Evolutionary conservation across 192 early-diverging fungal genomes (phyloP), one percentile per base, ranked within the genome.

Genomic region (Chytriomyces sp.): DNA sequence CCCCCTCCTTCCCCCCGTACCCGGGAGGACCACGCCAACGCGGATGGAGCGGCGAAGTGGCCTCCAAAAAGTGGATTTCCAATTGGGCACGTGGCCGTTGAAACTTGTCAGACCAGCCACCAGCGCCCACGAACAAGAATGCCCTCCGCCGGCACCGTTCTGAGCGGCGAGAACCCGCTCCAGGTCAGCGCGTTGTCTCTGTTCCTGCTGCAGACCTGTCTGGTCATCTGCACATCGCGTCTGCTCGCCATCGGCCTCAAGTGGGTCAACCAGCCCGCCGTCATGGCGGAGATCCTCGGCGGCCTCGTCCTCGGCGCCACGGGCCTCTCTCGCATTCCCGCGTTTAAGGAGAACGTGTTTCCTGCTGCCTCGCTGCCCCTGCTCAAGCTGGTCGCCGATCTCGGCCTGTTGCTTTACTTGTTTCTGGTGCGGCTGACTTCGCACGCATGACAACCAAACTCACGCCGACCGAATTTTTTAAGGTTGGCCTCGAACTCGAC

Each of bases 241-340:
- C 14, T 91, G 32, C 74, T 96, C 6, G 80, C 85, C 19, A 17
- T 91, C 22, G 68, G 75, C 4, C 72, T 96, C 19, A 75, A 74
- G 19, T 77, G 76, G 28, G 66, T 93, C 17, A 73, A 81, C 54
- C 93, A 94, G 74, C 94, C 94, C 0, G 76, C 81, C 5, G 94
- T 94, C 32, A 93, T 96, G 39, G 89, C 93, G 41, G 94, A 94
- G 74, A 87, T 94, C 52, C 75, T 96, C 25, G 92, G 91, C 25
- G 65, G 62, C 12, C 70, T 78, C 25, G 52, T 96, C 2, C 85
- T 97, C 5, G 96, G 96, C 0, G 94, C 93, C 2, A 91, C 94
- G 1, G 92, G 86, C 1, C 82, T 97, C 36, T 92, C 92, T 3
- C 85, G 82, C 39, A 92, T 91, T 58, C 84, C 86, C n/a, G 81